These are phyloP conservation scores for Fusarium begoniae DNA, from an alignment of 2,329 filamentous ascomycete species.

Conservation along the genomic window DNA sequence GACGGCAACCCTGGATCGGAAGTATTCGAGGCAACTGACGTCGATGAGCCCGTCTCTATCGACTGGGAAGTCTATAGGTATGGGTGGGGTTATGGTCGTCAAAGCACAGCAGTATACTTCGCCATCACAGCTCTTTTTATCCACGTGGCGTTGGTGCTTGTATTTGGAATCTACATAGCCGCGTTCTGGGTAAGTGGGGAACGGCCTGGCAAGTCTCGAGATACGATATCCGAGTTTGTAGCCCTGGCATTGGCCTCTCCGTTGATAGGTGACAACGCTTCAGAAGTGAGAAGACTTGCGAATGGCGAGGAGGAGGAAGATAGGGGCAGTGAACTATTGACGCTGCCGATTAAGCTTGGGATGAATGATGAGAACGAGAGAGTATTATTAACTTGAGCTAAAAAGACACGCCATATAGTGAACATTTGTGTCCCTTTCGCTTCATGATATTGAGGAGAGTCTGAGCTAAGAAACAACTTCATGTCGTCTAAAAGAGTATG, in stretches of 20 bases:
- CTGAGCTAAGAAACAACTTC: neutral
- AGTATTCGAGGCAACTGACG: neutral
- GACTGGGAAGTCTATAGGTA: neutral
- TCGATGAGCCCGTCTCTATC: neutral
- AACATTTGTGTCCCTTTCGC: neutral
- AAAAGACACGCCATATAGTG: no score
- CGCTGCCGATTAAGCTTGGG: neutral
- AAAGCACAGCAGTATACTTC: neutral
- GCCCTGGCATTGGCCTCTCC: neutral
- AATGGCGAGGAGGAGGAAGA: neutral
- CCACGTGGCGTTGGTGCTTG: neutral
- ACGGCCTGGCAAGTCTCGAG: neutral
- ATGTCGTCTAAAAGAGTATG: neutral
- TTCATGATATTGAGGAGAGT: accelerated
- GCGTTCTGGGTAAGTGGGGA: neutral
- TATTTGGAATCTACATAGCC: neutral
- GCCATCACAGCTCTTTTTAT: neutral
- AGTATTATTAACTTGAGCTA: neutral
- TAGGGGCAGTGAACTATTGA: accelerated
- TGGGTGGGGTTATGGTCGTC: neutral
- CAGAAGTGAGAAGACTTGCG: neutral
- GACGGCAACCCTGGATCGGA: neutral
- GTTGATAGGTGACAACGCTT: neutral
- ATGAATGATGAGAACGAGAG: neutral
- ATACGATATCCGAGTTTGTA: neutral